Base-by-base conservation (phyloP, 2,329 filamentous ascomycete genomes). In the Neofusicoccum ribis region DNA sequence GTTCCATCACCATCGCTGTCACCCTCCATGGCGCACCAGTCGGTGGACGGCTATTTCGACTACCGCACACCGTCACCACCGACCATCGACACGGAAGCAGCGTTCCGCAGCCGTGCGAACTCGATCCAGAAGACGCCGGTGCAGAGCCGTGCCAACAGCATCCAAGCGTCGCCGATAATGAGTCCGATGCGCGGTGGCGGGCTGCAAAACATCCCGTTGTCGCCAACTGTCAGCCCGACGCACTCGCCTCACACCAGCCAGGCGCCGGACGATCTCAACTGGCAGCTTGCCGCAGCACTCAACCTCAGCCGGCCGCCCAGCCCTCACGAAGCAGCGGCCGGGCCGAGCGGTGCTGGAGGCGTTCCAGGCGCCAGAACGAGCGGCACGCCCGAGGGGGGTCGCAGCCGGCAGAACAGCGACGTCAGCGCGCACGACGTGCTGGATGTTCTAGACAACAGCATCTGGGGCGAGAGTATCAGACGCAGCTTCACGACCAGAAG, bases 381-480 rank as follows among this genome's bases (percentile, higher is more conserved):
- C 41, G 27, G 39, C 1, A 56, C 70, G 62, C n/a, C 72, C 46
- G 58, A 36, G 60, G 37, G 4, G 23, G 77, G 66, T 70, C 86
- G 83, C 73, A 86, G 86, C 70, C 81, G 89, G 49, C 85, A 88
- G 27, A 87, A 85, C 63, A 93, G 90, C 76, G 83, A 84, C 5
- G 89, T 93, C 65, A 92, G 88, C 72, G 88, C 89, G 58, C 86
- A 89, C 54, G 90, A 93, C 72, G 91, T 96, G 70, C 87, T 93
- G 76, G 88, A 93, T 70, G 91, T 95, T 74, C 84, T 98, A 63
- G 92, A 95, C 72, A 91, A 94, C 72, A 95, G 92, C 17, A 89
- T 91, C 15, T 98, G 94, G 94, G 91, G 94, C 60, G 92, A 96
- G 79, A 96, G 91, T 81, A 93, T 97, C 69, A 85, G 93, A 68